These are phyloP conservation scores for Aquilaria sinensis DNA, from an alignment of 345 rosid species.

Conservation along the genomic window DNA sequence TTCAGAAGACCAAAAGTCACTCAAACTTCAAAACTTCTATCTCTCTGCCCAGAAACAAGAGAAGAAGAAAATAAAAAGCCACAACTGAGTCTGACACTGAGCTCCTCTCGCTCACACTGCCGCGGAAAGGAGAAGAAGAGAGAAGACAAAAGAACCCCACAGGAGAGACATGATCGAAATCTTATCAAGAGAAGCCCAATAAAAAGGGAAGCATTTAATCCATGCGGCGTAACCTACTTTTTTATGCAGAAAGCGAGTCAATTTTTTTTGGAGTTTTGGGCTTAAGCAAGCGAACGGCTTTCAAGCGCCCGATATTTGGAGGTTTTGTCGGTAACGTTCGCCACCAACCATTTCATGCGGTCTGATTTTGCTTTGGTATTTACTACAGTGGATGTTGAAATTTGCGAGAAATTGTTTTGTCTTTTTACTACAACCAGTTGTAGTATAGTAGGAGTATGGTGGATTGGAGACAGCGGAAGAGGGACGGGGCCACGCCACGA, in stretches of 20 bases:
- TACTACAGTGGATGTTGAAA: too few relatives aligned
- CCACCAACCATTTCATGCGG: too few relatives aligned
- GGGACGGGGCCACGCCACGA: too few relatives aligned
- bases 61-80: neutral
- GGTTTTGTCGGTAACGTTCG: slow-evolving; percentile 27
- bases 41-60: slow-evolving; percentile 1
- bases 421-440: too few relatives aligned
- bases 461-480: too few relatives aligned
- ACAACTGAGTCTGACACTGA: neutral
- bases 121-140: neutral
- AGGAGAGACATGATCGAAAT: neutral
- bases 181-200: slow-evolving; percentile 17
- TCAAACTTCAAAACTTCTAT: neutral
- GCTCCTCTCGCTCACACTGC: neutral
- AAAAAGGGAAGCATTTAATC: slow-evolving; percentile 22
- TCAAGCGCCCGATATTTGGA: slow-evolving; percentile 36
- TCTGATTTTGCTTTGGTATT: too few relatives aligned
- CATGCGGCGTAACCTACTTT: slow-evolving; percentile 5
- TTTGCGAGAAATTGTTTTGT: too few relatives aligned
- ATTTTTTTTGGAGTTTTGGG: slow-evolving; percentile 6
- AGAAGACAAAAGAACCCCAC: neutral
- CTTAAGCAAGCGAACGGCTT: slow-evolving; percentile 17
- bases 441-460: too few relatives aligned
- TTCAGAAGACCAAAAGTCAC: neutral
- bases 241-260: slow-evolving; percentile 22